Percentiles rank a stretch among this genome's conserved stretches.
These are phyloP conservation scores for Flaveria sonorensis DNA, from an alignment of 129 eudicot genomes.

Conservation along the genomic window DNA sequence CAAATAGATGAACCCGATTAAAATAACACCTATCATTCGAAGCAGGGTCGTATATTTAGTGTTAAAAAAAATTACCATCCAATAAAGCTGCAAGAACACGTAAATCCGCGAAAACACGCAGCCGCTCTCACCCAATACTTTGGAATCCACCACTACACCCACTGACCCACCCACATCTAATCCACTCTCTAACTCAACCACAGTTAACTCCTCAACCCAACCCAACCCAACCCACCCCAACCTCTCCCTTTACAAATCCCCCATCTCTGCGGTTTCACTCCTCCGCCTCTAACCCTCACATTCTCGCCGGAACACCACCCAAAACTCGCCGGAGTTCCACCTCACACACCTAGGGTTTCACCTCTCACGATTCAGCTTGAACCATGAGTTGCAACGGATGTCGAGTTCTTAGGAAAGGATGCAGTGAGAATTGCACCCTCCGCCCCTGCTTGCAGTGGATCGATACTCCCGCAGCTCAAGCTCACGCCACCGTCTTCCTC, in stretches of 20 bases:
- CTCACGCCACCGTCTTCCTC: constrained; percentile 90
- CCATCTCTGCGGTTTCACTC: constrained; percentile 37
- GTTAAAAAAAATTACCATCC: too few species aligned
- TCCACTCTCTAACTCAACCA: constrained; percentile 37
- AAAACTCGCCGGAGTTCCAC: too few species aligned
- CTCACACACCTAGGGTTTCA: neutral
- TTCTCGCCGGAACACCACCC: neutral
- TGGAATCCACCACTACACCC: constrained; percentile 56
- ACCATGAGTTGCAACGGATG: constrained; percentile 96
- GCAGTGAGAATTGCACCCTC: constrained; percentile 75
- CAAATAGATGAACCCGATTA: too few species aligned
- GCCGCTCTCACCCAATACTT: constrained; percentile 79
- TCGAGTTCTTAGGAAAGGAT: constrained; percentile 87
- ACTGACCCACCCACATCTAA: neutral
- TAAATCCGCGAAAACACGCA: constrained; percentile 94
- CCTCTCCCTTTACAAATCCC: constrained; percentile 27
- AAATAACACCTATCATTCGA: too few species aligned
- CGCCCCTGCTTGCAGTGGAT: constrained; percentile 92
- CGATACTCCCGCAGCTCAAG: constrained; percentile 74
- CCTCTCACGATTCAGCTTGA: neutral
- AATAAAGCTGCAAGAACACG: too few species aligned
- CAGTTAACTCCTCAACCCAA: constrained; percentile 13
- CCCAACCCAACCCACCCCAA: too few species aligned
- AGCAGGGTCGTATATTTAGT: too few species aligned
- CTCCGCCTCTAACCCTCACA: constrained; percentile 35